These are phyloP conservation scores for Corymbia citriodora DNA, from an alignment of 441 rosid genomes.

Conservation along the genomic window DNA sequence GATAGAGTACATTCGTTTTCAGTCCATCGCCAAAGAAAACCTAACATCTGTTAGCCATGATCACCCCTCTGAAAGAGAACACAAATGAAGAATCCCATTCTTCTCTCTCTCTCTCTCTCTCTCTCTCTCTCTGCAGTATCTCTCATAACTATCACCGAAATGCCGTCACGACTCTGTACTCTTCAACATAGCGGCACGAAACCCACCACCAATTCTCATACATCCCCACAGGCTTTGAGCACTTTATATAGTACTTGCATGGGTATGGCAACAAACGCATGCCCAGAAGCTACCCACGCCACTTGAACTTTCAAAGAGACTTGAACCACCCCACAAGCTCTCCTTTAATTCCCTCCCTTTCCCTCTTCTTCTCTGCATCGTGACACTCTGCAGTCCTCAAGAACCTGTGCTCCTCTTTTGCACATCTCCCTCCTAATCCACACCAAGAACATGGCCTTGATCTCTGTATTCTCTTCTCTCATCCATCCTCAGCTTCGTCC, in stretches of 20 bases:
- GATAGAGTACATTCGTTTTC: not conserved
- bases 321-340: not conserved
- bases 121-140: not conserved
- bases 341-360: not conserved
- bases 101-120: not conserved
- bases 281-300: not conserved
- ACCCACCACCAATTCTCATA: not conserved
- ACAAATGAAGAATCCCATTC: not conserved
- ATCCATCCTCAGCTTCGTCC: conserved; percentile 47
- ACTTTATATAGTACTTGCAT: not conserved
- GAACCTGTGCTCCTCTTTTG: not conserved
- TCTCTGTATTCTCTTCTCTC: conserved; percentile 16
- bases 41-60: not conserved
- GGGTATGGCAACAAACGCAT: not conserved
- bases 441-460: not conserved
- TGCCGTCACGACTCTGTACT: not conserved
- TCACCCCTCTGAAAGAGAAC: not conserved
- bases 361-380: not conserved
- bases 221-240: not conserved
- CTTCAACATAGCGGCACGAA: not conserved
- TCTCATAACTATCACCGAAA: not conserved
- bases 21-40: not conserved
- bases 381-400: not conserved
- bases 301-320: not conserved
- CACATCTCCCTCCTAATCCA: not conserved